phyloP scores from a whole-genome alignment of 192 early-diverging fungal genomes.

The Mortierella antarctica region DNA sequence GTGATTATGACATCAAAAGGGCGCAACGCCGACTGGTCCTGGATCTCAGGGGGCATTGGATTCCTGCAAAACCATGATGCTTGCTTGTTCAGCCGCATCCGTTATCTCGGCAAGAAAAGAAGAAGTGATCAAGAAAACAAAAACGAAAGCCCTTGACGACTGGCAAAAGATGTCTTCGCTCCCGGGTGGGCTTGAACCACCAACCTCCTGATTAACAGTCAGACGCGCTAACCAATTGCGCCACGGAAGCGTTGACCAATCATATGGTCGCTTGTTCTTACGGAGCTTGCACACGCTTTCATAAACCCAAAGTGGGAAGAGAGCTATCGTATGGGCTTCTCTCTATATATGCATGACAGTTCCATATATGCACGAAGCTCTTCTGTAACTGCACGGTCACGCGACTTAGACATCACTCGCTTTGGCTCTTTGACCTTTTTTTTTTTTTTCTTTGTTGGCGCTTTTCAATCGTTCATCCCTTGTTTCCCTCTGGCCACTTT shows the following conservation, averaged over 20 bases:
- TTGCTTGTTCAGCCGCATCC: neutral
- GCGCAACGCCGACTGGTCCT: neutral
- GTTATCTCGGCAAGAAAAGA: neutral
- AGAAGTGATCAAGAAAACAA: neutral
- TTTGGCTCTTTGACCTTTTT: neutral
- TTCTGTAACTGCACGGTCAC: too few species aligned
- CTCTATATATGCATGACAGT: too few species aligned
- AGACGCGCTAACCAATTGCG: slow-evolving; percentile 72
- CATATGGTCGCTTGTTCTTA: too few species aligned
- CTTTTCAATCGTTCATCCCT: neutral
- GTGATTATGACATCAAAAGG: too few species aligned
- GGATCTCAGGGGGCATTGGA: neutral
- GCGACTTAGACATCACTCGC: too few species aligned
- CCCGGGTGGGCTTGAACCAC: slow-evolving; percentile 70
- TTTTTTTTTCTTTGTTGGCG: neutral
- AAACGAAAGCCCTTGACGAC: slow-evolving; percentile 5
- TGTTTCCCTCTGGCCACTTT: neutral
- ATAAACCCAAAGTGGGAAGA: too few species aligned
- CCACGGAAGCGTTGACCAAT: slow-evolving; percentile 53
- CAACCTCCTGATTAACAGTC: slow-evolving; percentile 75
- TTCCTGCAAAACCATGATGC: neutral
- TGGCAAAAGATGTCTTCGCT: slow-evolving; percentile 30
- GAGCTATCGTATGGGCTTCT: too few species aligned
- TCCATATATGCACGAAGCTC: too few species aligned
- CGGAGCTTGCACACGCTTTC: too few species aligned